These are phyloP conservation scores for Neurospora pannonica DNA, from an alignment of 495 filamentous ascomycete genomes.

Conservation along the genomic window DNA sequence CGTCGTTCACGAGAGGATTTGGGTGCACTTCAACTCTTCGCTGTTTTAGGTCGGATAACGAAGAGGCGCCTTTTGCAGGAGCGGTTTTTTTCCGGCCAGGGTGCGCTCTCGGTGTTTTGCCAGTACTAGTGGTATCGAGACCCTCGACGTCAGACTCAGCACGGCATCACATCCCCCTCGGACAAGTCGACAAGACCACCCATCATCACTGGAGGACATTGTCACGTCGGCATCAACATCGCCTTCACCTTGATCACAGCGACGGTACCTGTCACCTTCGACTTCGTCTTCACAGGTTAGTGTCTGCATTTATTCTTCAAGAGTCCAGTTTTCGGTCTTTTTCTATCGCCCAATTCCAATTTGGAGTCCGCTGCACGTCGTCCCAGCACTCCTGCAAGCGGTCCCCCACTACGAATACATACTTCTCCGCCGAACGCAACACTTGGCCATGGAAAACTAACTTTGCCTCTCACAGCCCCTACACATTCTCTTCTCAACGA, in stretches of 20 bases:
- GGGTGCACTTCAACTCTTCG: constrained; percentile 15
- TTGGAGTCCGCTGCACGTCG: neutral
- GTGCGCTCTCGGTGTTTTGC: constrained; percentile 9
- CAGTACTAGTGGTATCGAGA: neutral
- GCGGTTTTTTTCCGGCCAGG: constrained; percentile 9
- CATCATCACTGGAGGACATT: constrained; percentile 6
- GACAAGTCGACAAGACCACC: neutral
- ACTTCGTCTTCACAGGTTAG: constrained; percentile 18
- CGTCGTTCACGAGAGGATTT: constrained; percentile 27
- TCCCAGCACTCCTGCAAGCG: neutral
- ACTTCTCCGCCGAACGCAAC: neutral
- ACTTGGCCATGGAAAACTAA: neutral
- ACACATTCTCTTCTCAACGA: neutral
- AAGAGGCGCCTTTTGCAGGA: constrained; percentile 8
- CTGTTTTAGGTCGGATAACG: constrained; percentile 11
- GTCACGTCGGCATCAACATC: neutral
- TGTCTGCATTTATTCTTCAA: neutral
- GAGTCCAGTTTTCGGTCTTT: neutral
- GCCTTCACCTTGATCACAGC: constrained; percentile 7
- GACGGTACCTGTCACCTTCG: constrained; percentile 8
- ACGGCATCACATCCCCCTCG: neutral
- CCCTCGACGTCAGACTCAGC: neutral
- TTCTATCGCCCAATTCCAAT: neutral
- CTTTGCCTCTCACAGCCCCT: neutral
- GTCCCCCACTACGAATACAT: neutral